Conservation (phyloP, 1,284 basidiomycete genomes). For the Sporisorium graminicola region DNA sequence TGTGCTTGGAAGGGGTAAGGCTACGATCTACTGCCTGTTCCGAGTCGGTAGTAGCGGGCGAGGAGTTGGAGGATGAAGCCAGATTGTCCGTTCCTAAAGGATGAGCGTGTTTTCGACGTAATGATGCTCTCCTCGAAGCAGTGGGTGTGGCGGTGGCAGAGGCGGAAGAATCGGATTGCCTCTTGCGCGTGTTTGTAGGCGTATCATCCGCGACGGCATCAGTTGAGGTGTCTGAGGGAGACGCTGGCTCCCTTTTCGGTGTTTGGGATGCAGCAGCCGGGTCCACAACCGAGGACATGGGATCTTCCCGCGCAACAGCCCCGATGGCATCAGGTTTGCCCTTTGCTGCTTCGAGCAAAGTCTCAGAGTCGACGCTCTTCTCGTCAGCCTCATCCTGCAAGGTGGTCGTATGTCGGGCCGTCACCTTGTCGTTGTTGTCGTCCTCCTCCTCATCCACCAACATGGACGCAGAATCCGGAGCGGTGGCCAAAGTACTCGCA, state of each 20-base stretch:
- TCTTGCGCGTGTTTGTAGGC: conserved; percentile 5
- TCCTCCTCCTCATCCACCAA: not conserved
- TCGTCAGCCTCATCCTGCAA: conserved; percentile 25
- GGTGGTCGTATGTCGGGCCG: not conserved
- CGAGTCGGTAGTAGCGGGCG: conserved; percentile 25
- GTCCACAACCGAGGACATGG: conserved; percentile 24
- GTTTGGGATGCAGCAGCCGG: conserved; percentile 26
- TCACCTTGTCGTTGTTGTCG: not conserved
- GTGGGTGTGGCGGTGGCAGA: conserved; percentile 18
- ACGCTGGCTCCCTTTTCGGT: conserved; percentile 19
- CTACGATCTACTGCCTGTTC: conserved; percentile 28
- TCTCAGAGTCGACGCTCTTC: conserved; percentile 32
- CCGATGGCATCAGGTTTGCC: conserved; percentile 36
- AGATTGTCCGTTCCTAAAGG: conserved; percentile 1
- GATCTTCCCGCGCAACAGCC: conserved; percentile 32
- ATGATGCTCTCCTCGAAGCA: conserved; percentile 17
- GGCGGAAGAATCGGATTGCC: conserved; percentile 8
- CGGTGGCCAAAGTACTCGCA: conserved; percentile 4
- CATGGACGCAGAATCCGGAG: not conserved
- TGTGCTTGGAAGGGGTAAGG: conserved; percentile 22
- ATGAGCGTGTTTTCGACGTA: conserved; percentile 14
- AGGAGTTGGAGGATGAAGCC: conserved; percentile 28
- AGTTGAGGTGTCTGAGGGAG: not conserved
- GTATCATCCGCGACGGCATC: conserved; percentile 9
- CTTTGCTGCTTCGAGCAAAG: conserved; percentile 44